Conservation (phyloP, 2,329 filamentous ascomycete species). For the Fusarium mexicanum region DNA sequence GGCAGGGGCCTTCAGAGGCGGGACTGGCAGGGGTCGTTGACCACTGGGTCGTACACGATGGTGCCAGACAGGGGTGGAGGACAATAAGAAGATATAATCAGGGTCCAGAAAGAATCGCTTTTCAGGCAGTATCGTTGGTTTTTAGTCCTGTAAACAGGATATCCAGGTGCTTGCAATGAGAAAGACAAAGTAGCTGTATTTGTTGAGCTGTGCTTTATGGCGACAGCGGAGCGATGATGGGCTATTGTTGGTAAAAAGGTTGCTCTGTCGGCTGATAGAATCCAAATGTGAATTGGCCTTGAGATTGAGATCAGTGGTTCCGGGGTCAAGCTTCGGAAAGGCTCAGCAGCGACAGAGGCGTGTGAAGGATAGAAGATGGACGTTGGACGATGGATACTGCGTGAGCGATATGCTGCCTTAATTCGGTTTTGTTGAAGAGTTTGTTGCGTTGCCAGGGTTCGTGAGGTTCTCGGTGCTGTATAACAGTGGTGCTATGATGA, state of each 20-base stretch:
- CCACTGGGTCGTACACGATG: conserved; percentile 26
- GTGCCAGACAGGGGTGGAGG: conserved; percentile 22
- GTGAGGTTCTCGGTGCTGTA: conserved; percentile 14
- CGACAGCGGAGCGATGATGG: background rate
- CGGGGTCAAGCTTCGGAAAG: background rate
- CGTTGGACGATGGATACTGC: conserved; percentile 36
- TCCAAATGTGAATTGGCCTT: background rate
- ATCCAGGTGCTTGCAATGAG: background rate
- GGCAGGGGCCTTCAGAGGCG: conserved; percentile 23
- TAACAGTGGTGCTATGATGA: conserved; percentile 26
- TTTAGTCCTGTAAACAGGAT: background rate
- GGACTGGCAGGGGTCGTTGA: conserved; percentile 35
- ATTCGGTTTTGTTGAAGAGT: conserved; percentile 24
- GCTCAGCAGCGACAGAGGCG: background rate
- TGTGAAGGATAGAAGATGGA: conserved; percentile 8
- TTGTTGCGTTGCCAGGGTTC: conserved; percentile 17
- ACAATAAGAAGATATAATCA: conserved; percentile 23
- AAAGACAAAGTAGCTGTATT: background rate
- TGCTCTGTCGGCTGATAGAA: background rate
- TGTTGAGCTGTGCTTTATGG: background rate
- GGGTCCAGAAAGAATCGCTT: conserved; percentile 30
- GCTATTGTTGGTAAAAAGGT: background rate
- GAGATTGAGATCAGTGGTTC: background rate
- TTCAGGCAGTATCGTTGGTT: conserved; percentile 9
- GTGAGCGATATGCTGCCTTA: conserved; percentile 40